phyloP scores from a whole-genome alignment of 345 rosid species.

The Geranium rotundifolium region DNA sequence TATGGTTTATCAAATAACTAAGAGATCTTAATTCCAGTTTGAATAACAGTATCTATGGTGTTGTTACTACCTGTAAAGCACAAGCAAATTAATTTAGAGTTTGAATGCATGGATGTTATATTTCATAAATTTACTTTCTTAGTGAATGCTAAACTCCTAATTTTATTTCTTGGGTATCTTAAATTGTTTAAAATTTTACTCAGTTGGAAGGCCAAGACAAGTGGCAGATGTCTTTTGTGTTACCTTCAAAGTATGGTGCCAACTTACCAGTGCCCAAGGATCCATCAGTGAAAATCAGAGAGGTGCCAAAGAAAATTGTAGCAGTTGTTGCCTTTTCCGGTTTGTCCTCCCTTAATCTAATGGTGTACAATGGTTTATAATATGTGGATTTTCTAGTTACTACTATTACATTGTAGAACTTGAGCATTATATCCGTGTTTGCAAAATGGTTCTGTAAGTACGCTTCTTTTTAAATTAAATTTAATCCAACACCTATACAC shows the following conservation, averaged over 20 bases:
- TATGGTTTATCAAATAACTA: too few relatives aligned
- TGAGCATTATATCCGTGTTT: not conserved
- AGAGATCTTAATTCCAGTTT: too few relatives aligned
- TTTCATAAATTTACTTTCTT: not conserved
- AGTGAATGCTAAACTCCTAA: not conserved
- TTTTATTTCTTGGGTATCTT: constrained; percentile 1
- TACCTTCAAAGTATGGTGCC: constrained; percentile 81
- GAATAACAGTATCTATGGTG: too few relatives aligned
- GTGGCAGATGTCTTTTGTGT: constrained; percentile 88
- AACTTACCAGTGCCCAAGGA: constrained; percentile 68
- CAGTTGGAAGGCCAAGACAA: constrained; percentile 49
- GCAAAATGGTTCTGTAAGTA: not conserved
- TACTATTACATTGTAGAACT: too few relatives aligned
- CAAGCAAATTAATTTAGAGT: not conserved
- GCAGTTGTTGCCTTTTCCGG: constrained; percentile 79
- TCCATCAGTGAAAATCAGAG: constrained; percentile 53
- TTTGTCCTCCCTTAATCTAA: constrained; percentile 1
- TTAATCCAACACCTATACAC: not conserved
- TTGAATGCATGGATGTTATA: not conserved
- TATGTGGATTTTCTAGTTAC: not conserved
- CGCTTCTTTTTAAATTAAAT: not conserved
- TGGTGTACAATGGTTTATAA: constrained; percentile 2
- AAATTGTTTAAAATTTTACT: constrained; percentile 4
- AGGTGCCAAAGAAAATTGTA: constrained; percentile 59
- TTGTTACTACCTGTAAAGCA: not conserved